Evolutionary conservation across 106 monocot species (phyloP), one percentile per base, ranked within the genome.

Genomic region (Narthecium ossifragum): DNA sequence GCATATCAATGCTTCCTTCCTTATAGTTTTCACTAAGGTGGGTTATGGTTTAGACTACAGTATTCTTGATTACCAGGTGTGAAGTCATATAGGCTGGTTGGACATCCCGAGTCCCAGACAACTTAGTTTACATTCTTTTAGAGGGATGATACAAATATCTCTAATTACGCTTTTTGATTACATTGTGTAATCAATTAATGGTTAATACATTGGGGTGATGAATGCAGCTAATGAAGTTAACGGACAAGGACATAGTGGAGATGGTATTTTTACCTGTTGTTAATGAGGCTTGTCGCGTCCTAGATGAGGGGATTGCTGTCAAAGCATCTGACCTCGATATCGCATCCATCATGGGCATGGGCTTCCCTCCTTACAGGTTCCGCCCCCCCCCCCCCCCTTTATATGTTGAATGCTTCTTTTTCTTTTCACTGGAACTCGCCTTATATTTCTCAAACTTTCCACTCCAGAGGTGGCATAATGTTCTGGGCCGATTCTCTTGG

Each of bases 271-370:
- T 93, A 38, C 93, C 93, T 15, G 93, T 93, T 2, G 88, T 93
- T 5, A 93, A 93, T 45, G 93, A 93, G 65, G 93, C 93, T 3
- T 88, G 88, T 48, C 85, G 93, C 24, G 93, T 93, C 1, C 79
- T 93, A 3, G 88, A 85, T 21, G 88, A 93, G 53, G 88, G 93
- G 33, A 85, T 93, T 61, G 81, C 85, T 51, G 82, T 82, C 34
- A 93, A 93, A 67, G 73, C 93, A 72, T 88, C 93, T 17, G 93
- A 93, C 59, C 88, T 93, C 3, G 93, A 93, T 24, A 76, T 93
- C 50, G 93, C 93, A 24, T 73, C 88, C 23, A 75, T 93, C 59
- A 84, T 88, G 71, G 93, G 93, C 74, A 93, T 93, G 93, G 93
- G 93, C 0, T 93, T 93, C 53, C 93, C 93, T 34, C 70, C 93